Percentiles rank a stretch among this genome's conserved stretches.
phyloP scores from a whole-genome alignment of 345 rosid genomes.

The Syzygium aromaticum region DNA sequence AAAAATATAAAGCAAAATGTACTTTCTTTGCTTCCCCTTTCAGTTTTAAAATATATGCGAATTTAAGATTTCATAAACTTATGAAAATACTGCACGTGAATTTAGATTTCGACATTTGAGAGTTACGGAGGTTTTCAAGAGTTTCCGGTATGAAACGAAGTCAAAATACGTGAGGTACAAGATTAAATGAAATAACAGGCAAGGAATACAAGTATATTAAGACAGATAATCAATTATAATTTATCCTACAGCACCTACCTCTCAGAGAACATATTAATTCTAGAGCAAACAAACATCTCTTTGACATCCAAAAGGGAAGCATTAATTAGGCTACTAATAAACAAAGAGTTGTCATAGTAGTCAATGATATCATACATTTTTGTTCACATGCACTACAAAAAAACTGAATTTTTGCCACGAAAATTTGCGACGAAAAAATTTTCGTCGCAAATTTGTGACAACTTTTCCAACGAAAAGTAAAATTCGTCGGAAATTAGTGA shows the following conservation, averaged over 20 bases:
- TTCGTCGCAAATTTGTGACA: too few species aligned
- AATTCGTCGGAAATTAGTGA: too few species aligned
- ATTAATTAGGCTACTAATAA: too few species aligned
- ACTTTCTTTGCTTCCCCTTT: not conserved
- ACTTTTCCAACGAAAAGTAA: too few species aligned
- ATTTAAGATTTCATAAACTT: not conserved
- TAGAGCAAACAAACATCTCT: not conserved
- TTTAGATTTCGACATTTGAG: not conserved
- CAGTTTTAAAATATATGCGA: not conserved
- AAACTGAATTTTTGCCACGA: too few species aligned
- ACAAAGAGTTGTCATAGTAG: not conserved
- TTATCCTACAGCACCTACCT: not conserved
- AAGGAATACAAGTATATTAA: not conserved
- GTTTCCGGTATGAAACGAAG: not conserved
- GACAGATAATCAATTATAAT: not conserved
- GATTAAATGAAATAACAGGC: not conserved
- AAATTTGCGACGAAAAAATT: too few species aligned
- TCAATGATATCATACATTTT: not conserved
- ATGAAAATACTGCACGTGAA: not conserved
- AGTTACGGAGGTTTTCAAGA: not conserved
- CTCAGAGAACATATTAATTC: not conserved
- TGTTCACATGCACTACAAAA: too few species aligned
- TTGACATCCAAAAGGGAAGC: too few species aligned
- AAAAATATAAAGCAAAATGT: not conserved
- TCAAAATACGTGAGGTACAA: not conserved